Evolutionary conservation across 352 stramenopile genomes (phyloP), one percentile per base, ranked within the genome.

Genomic region (Phytophthora melonis): DNA sequence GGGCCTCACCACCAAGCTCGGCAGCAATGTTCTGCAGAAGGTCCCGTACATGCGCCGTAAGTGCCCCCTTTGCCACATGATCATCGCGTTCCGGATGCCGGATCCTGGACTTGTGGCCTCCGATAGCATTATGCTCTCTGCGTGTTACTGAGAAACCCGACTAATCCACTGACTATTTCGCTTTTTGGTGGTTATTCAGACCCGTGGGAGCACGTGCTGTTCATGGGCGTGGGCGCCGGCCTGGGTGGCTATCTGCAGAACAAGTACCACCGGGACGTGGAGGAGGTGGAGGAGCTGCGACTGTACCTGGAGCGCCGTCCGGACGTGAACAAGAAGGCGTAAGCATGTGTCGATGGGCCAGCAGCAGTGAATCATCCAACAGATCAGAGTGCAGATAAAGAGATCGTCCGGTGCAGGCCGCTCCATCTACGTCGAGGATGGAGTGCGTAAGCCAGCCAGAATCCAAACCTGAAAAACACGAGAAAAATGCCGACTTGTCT

Each of bases 1-100:
- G 62, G 89, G 89, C 58, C 76, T 95, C 66, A 88, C 87, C 70
- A 95, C 89, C 68, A 95, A 95, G 76, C 60, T 95, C 54, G 86
- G 87, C 70, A 93, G 84, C 77, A 95, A 95, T 72, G 79, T 83
- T 56, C 80, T 95, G 66, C 86, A 92, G 79, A 95, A 95, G 73
- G 81, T 94, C 49, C 87, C 89, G 49, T 88, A 90, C 67, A 94
- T 93, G 87, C 83, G 88, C 30, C 87, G 88, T 95, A 91, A 71
- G 88, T 92, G 10, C 34, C 19, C n/a, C 10, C 25, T 18, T 18
- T 27, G 1, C 34, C 56, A 3, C 30, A 11, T 36, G 30, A 36
- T 36, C 11, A 36, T 36, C 30, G 7, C 8, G 30, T 36, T 36
- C 8, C 8, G 30, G 0, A 36, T 36, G 6, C 30, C 3, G 1